Evolutionary conservation across 257 asterid genomes (phyloP).

Genomic region (Henckelia pumila): DNA sequence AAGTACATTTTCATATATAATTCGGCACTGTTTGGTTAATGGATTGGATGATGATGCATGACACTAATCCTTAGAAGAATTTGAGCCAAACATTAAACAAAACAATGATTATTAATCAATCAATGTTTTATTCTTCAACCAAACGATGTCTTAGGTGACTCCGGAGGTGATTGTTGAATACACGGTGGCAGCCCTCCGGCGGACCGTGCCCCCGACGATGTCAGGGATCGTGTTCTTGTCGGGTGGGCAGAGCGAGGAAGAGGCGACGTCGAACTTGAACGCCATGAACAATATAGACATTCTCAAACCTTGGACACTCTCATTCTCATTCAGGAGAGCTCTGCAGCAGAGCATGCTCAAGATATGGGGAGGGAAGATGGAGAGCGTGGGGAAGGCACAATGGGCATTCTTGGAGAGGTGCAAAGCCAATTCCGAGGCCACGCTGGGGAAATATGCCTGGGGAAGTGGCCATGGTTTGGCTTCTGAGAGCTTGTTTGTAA

Average conservation of each 20-base stretch:
- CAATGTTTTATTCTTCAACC: too few species aligned
- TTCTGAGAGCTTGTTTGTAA: constrained; percentile 57
- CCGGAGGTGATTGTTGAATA: constrained; percentile 69
- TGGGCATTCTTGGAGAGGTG: constrained; percentile 59
- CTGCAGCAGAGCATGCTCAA: constrained; percentile 79
- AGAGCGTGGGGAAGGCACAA: constrained; percentile 75
- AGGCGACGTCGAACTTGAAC: constrained; percentile 64
- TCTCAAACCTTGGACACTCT: constrained; percentile 74
- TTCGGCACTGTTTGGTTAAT: too few species aligned
- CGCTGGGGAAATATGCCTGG: constrained; percentile 61
- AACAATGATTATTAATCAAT: too few species aligned
- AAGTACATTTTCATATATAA: too few species aligned
- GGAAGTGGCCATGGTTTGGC: constrained; percentile 60
- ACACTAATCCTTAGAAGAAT: too few species aligned
- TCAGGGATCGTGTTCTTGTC: constrained; percentile 80
- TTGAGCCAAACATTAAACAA: too few species aligned
- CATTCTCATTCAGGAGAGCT: constrained; percentile 86
- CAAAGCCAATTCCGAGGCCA: constrained; percentile 80
- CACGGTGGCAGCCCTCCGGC: constrained; percentile 68
- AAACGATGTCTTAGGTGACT: constrained; percentile 61
- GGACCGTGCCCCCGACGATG: constrained; percentile 86
- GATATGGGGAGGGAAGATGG: constrained; percentile 75
- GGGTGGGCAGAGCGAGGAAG: constrained; percentile 91
- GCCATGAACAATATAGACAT: constrained; percentile 76
- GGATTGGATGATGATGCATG: too few species aligned